Evolutionary conservation across 2,329 filamentous ascomycete species (phyloP), one percentile per base, ranked within the genome.

Genomic region (Fusarium subtropicale): DNA sequence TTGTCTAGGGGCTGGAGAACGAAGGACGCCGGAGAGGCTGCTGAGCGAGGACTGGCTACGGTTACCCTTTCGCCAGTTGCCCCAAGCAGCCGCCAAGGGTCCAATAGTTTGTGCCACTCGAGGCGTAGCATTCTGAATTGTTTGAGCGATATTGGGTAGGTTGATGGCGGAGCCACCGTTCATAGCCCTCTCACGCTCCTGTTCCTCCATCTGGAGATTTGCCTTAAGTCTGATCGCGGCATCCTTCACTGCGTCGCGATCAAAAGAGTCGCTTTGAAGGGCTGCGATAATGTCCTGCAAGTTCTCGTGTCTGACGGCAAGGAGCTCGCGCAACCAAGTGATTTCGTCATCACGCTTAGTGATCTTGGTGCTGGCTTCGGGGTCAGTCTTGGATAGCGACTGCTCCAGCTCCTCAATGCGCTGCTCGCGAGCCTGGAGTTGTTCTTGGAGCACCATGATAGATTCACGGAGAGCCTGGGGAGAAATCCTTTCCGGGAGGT

Each of bases 131-230:
- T 92, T 91, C 68, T 94, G 89, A 47, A 94, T 90, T 33, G 92
- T 88, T 47, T 91, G 91, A 2, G 93, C 91, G 42, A 97, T 87
- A 41, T 92, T 92, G 7, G 92, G 92, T 71, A 96, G 84, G 56
- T 85, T 88, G 64, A 90, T 85, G 30, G 88, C 83, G 10, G 89
- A 91, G 16, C 87, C 88, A 48, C 90, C 90, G 56, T 91, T 90
- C 81, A 92, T 87, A 1, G 93, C 90, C 63, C 96, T 88, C 79
- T 98, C 95, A 53, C 93, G 92, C 80, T 97, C 94, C 78, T 97
- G 93, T 77, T 97, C 92, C 79, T 99, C 95, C 96, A 99, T 99
- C 78, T 98, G 93, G 36, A 99, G 85, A 75, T 97, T 97, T 16
- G 96, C 93, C 77, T 93, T 93, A 64, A 99, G 90, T 55, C 96